A percentile compares a stretch with the other conserved stretches of the same genome.
Evolutionary conservation across 1,284 basidiomycete genomes (phyloP).

Genomic region (Coniferiporia sulphurascens): DNA sequence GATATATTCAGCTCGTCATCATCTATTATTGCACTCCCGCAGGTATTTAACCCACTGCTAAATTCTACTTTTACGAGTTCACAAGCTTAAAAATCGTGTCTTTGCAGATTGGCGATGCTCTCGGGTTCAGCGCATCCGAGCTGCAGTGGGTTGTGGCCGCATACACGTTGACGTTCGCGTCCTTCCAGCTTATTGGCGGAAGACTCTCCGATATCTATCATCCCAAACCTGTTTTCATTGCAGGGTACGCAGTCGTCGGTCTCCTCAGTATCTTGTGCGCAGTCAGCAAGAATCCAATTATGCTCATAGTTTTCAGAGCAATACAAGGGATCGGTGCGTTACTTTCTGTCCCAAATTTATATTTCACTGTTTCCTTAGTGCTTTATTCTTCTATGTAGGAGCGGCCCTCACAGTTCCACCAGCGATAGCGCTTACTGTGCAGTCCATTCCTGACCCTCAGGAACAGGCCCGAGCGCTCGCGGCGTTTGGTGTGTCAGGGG

Average conservation of each 20-base stretch:
- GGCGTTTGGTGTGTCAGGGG: slow-evolving; percentile 41
- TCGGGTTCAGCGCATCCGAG: slow-evolving; percentile 26
- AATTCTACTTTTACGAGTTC: slow-evolving; percentile 16
- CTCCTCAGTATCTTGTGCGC: slow-evolving; percentile 3
- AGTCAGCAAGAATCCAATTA: slow-evolving; percentile 15
- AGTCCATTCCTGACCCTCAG: slow-evolving; percentile 38
- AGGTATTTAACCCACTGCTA: not conserved
- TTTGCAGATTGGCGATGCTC: slow-evolving; percentile 22
- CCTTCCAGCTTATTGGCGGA: slow-evolving; percentile 34
- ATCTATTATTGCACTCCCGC: slow-evolving; percentile 2
- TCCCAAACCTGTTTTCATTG: slow-evolving; percentile 1
- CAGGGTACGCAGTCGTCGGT: not conserved
- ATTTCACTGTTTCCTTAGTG: not conserved
- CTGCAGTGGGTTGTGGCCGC: slow-evolving; percentile 36
- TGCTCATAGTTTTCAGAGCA: slow-evolving; percentile 39
- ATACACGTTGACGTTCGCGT: slow-evolving; percentile 40
- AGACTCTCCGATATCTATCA: not conserved
- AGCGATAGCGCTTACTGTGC: slow-evolving; percentile 42
- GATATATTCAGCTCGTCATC: slow-evolving; percentile 26
- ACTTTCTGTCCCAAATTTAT: not conserved
- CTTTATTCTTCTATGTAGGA: not conserved
- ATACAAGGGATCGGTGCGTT: slow-evolving; percentile 36
- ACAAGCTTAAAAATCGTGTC: slow-evolving; percentile 15
- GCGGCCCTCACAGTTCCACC: slow-evolving; percentile 43
- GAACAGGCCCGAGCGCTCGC: slow-evolving; percentile 43